A percentile compares a stretch with the other conserved stretches of the same genome.
phyloP scores from a whole-genome alignment of 345 rosid species.

The Boechera stricta region DNA sequence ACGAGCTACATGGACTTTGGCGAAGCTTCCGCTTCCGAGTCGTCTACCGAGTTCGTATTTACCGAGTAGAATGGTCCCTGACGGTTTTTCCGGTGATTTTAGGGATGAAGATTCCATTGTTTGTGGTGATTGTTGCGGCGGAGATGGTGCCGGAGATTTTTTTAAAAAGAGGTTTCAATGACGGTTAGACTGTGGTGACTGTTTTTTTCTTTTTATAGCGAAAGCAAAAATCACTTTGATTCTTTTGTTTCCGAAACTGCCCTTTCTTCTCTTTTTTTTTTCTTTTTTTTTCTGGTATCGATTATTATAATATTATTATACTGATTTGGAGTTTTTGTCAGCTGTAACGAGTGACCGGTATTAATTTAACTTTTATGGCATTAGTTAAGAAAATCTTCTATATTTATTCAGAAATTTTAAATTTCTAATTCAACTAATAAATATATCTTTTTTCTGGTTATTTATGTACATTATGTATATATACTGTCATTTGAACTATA shows the following conservation, averaged over 20 bases:
- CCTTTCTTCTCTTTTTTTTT: not conserved
- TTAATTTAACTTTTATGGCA: not conserved
- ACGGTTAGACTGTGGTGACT: slow-evolving; percentile 13
- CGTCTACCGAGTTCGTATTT: slow-evolving; percentile 67
- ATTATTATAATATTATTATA: too few relatives aligned
- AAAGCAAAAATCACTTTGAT: not conserved
- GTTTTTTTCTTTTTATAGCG: slow-evolving; percentile 20
- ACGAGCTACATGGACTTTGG: slow-evolving; percentile 69
- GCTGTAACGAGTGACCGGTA: not conserved
- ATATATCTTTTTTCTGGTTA: too few relatives aligned
- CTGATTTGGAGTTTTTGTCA: not conserved
- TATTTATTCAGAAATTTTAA: not conserved
- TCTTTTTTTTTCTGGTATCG: too few relatives aligned
- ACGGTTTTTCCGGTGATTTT: slow-evolving; percentile 5
- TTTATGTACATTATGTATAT: too few relatives aligned
- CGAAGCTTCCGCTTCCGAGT: slow-evolving; percentile 76
- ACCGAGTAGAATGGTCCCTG: slow-evolving; percentile 56
- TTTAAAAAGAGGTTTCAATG: not conserved
- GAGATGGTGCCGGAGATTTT: not conserved
- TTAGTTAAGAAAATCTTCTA: not conserved
- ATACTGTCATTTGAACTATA: too few relatives aligned
- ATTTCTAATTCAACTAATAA: too few relatives aligned
- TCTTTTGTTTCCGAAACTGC: not conserved
- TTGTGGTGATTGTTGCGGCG: not conserved
- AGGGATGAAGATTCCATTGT: slow-evolving; percentile 37